Base-by-base conservation (phyloP, 2,329 filamentous ascomycete species). In the Pseudogymnoascus sp. region DNA sequence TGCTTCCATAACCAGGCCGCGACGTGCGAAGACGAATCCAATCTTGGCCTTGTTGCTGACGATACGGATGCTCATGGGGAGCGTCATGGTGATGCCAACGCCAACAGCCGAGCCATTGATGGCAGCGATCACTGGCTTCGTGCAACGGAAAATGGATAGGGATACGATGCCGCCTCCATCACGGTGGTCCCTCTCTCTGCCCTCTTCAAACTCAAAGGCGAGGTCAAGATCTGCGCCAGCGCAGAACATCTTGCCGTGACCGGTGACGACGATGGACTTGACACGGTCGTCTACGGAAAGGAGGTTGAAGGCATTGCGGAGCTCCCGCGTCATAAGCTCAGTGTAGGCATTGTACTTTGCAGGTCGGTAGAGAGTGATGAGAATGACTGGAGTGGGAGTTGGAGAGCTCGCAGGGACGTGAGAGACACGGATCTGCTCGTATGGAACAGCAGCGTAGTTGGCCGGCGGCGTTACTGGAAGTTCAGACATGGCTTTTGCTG, bases 261-360 rank as follows among this genome's bases (percentile, higher is more conserved):
- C 79, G 1, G 82, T 81, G 63, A 85, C 72, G 35, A 85, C 78
- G 58, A 84, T 75, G 67, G 75, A 77, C 61, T 78, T 79, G 45
- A 85, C 80, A 45, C 82, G 79, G 4, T 76, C 73, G 72, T 85
- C 82, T 18, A 71, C 64, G 37, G 82, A 80, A 29, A 85, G 74
- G 27, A 78, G 70, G 62, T 73, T 70, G 69, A 81, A 81, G 55
- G 82, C 83, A 6, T 74, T 67, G 64, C 83, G 79, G 36, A 90
- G 76, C 68, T 87, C 86, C 27, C 75, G 69, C 69, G 82, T 82
- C 84, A 89, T 88, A 5, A 75, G 77, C 15, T 78, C 74, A 1
- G 84, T 89, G 74, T 89, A 89, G 65, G 84, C 86, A 79, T 90
- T 89, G 73, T 85, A 79, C 64, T 83, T 84, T n/a, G 77, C 73